Evolutionary conservation across 2,329 filamentous ascomycete genomes (phyloP).

Genomic region (Colletotrichum brevisporum): DNA sequence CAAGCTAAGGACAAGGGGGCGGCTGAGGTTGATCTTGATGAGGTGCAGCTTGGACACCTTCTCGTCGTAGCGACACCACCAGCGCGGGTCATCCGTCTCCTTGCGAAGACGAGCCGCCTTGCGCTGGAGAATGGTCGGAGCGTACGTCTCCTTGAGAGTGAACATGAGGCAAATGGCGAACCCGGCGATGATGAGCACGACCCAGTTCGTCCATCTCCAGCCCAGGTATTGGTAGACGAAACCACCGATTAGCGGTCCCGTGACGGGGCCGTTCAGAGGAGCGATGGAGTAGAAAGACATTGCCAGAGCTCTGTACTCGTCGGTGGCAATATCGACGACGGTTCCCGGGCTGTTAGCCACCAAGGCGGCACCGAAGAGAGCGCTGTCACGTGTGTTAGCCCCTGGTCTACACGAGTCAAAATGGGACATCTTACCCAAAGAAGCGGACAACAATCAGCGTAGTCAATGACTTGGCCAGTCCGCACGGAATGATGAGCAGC

Average conservation of each 20-base stretch:
- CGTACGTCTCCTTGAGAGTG: constrained; percentile 81
- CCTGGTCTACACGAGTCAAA: constrained; percentile 45
- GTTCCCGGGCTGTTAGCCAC: constrained; percentile 87
- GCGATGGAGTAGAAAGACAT: constrained; percentile 89
- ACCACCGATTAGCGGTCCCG: constrained; percentile 79
- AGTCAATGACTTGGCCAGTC: constrained; percentile 75
- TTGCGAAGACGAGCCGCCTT: constrained; percentile 76
- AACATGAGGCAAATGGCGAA: constrained; percentile 71
- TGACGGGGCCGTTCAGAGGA: constrained; percentile 81
- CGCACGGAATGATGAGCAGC: constrained; percentile 80
- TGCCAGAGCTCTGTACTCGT: constrained; percentile 84
- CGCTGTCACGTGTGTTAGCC: constrained; percentile 9
- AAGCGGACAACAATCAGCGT: constrained; percentile 81
- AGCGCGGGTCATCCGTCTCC: constrained; percentile 78
- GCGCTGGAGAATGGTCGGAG: constrained; percentile 76
- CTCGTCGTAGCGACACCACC: constrained; percentile 86
- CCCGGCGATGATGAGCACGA: constrained; percentile 80
- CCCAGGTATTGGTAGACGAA: constrained; percentile 84
- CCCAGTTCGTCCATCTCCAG: constrained; percentile 92
- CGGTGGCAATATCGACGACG: constrained; percentile 85
- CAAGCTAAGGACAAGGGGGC: constrained; percentile 82
- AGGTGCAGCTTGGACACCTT: constrained; percentile 74
- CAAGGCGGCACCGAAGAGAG: constrained; percentile 81
- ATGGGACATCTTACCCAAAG: constrained; percentile 67
- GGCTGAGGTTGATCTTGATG: constrained; percentile 80